Conservation (phyloP, 2,329 filamentous ascomycete species). For the Nakataea oryzae region DNA sequence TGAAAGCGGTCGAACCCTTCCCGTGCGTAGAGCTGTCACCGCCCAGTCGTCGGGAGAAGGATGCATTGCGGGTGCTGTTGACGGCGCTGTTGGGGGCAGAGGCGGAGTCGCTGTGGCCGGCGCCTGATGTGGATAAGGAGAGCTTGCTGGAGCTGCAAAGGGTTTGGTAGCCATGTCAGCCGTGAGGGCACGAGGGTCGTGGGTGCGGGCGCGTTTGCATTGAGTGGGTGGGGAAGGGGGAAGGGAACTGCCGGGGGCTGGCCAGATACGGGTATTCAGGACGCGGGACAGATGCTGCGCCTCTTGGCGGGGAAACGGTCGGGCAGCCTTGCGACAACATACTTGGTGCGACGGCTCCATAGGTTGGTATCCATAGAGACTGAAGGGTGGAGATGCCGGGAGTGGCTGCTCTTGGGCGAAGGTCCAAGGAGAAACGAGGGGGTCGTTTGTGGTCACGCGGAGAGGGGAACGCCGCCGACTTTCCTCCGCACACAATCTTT, state of each 20-base stretch:
- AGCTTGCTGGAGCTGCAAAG: constrained; percentile 69
- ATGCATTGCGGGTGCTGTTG: constrained; percentile 45
- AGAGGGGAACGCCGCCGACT: background rate
- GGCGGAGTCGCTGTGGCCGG: constrained; percentile 34
- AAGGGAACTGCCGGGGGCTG: background rate
- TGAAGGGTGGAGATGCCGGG: constrained; percentile 8
- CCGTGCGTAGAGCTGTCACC: constrained; percentile 64
- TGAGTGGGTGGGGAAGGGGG: background rate
- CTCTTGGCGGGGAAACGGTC: background rate
- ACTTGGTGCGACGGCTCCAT: constrained; percentile 82
- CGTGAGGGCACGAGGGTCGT: background rate
- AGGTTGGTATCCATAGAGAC: constrained; percentile 50
- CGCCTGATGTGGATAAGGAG: constrained; percentile 65
- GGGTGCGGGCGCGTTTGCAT: background rate
- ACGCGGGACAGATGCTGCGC: background rate
- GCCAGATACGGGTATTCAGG: no score
- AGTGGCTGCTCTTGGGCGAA: background rate
- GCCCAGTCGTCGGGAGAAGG: constrained; percentile 65
- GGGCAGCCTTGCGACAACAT: constrained; percentile 23
- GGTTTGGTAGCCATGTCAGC: background rate
- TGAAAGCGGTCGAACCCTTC: constrained; percentile 65
- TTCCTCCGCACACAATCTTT: background rate
- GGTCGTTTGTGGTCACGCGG: background rate
- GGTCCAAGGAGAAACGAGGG: background rate
- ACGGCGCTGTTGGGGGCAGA: constrained; percentile 46